Evolutionary conservation across 1,284 basidiomycete genomes (phyloP), one percentile per base, ranked within the genome.

Genomic region (Cryptococcus amylolentus): DNA sequence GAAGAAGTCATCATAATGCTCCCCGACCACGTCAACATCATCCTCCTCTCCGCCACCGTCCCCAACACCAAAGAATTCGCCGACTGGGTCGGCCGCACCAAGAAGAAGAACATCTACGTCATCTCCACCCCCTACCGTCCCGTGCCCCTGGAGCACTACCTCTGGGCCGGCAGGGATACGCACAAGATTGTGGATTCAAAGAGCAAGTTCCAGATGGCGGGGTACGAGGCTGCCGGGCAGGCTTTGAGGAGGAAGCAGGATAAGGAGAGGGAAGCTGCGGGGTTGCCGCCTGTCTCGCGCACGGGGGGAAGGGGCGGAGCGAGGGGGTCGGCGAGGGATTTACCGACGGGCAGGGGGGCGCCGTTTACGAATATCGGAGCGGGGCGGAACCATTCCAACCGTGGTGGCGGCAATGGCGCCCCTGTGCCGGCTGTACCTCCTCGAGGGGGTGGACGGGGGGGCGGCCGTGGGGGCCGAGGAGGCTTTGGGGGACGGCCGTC

Each of bases 1-100:
- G 96, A 99, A 77, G 96, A 99, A 78, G 96, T 98, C 37, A 99
- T 99, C 64, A 99, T 99, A 76, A 95, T 97, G 91, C 80, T 97
- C 12, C 93, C 93, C 1, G 93, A 97, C 63, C 93, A 97, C 77
- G 89, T 97, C 72, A 94, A 88, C 73, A 96, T 98, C 70, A 96
- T 99, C 56, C 81, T 99, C 35, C 81, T 99, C 14, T 98, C 95
- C 3, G 96, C 96, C 0, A 99, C 96, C 0, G 96, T 99, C 0
- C 95, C 96, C 3, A 99, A 99, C 71, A 92, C 94, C 2, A 92
- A 89, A 69, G 96, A 98, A 72, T 99, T 98, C 72, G 96, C 96
- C 2, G 94, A 95, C 69, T 99, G 96, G 96, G 95, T 98, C 57
- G 96, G 96, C 3, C 88, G 96, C 10, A 99, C 96, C 1, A 98